A percentile compares a stretch with the other conserved stretches of the same genome.
These are phyloP conservation scores for Aspergillus sclerotiicarbonarius DNA, from an alignment of 495 filamentous ascomycete genomes.

Conservation along the genomic window DNA sequence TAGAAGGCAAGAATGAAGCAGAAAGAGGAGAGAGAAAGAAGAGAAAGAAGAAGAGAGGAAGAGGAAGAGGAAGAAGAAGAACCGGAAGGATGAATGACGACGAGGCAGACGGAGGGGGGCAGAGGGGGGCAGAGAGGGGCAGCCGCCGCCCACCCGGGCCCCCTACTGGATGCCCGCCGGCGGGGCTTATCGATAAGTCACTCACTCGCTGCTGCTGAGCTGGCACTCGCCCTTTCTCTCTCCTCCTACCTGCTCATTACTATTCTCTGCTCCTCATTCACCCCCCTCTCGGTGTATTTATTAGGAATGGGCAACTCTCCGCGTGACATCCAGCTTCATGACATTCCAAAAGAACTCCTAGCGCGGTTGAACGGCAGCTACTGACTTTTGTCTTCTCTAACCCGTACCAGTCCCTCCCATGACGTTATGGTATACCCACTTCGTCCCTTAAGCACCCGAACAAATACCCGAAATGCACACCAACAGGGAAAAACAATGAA, in stretches of 20 bases:
- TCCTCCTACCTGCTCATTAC: slow-evolving; percentile 4
- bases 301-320: background rate
- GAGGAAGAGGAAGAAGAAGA: slow-evolving; percentile 16
- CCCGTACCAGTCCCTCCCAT: slow-evolving; percentile 3
- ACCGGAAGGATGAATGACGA: slow-evolving; percentile 12
- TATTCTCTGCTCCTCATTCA: background rate
- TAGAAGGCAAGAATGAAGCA: slow-evolving; percentile 15
- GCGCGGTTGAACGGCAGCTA: background rate
- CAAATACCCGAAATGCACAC: slow-evolving; percentile 7
- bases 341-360: background rate
- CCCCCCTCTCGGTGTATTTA: background rate
- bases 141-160: background rate
- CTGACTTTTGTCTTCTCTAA: background rate
- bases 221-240: slow-evolving; percentile 18
- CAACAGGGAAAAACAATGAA: background rate
- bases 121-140: slow-evolving; percentile 14
- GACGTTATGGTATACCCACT: slow-evolving; percentile 14
- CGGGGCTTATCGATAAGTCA: slow-evolving; percentile 27
- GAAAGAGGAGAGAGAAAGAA: slow-evolving; percentile 7
- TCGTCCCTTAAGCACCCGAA: slow-evolving; percentile 10
- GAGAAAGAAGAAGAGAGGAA: slow-evolving; percentile 12
- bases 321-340: background rate
- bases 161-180: slow-evolving; percentile 8
- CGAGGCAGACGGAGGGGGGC: slow-evolving; percentile 15
- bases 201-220: slow-evolving; percentile 6